Base-by-base conservation (phyloP, 805 yeast genomes). In the Kockiozyma suomiensis region DNA sequence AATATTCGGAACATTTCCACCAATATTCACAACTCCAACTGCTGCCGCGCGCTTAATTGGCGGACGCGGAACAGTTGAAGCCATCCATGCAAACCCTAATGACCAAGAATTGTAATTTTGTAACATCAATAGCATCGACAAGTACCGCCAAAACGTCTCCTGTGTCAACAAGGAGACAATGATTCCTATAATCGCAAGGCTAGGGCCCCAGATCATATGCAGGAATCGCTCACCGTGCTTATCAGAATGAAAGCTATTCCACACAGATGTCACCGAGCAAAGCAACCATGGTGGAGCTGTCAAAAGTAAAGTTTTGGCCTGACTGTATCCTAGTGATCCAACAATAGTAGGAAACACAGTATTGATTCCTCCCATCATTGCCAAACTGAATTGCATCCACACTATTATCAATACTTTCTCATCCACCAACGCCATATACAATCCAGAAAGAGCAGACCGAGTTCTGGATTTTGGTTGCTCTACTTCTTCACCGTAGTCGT, bases 351-450 rank as follows among this genome's bases (percentile, higher is more conserved):
- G 87, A 40, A 57, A 61, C 21, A 63, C 63, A 23, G 61, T 60
- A n/a, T 85, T 81, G 46, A 82, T 84, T 69, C 86, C 86, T 65
- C 83, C 80, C 52, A 85, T 85, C 41, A 84, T 84, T 50, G 81
- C 86, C 30, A 79, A 72, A 70, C 78, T 78, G 51, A 66, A 65
- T 54, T 67, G 56, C 53, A 67, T 58, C n/a, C 62, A 62, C 7
- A 59, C 48, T 15, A 58, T 49, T 2, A 63, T 32, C 56, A 64
- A 62, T 4, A 66, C 69, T 61, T 69, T 70, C 51, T 51, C 43
- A 51, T 70, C 72, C 25, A 25, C 46, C 8, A 68, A 23, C 2
- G 71, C 72, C 38, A 60, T 15, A 19, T 17, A 4, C 15, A 60
- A 41, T 26, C 64, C 64, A 4, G 32, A 43, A 25, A 61, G 25